Base-by-base conservation (phyloP, 164 flowering plant genomes). In the Pachysandra terminalis region DNA sequence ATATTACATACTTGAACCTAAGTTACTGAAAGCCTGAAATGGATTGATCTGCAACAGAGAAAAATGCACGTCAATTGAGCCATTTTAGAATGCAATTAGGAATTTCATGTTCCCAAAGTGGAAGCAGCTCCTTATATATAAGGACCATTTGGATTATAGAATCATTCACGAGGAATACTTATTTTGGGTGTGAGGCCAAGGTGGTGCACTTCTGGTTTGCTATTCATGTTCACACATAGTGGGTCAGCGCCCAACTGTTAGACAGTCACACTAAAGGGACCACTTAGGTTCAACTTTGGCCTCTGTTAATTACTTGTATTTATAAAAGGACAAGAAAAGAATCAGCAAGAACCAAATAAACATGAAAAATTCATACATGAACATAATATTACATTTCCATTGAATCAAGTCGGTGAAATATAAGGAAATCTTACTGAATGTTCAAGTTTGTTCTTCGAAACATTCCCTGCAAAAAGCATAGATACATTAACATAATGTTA, bases 381-480 rank as follows among this genome's bases (percentile, higher is more conserved):
- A 45, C 4, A 45, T 45, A 45, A 45, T 32, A 32, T 32, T 32
- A 32, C 37, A 32, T 1, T 5, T 45, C 9, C 51, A 45, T 2
- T 45, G 51, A 12, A 57, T 8, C 49, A 19, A 27, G 0, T 9
- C 35, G 57, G 48, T 51, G n/a, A 14, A 51, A 25, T 5, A 3
- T 12, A 32, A 64, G 62, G n/a, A 66, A 48, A 53, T 48, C 89
- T 77, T 72, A 90, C 96, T 62, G 91, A 65, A 24, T 84, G 73
- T 77, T 88, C 84, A 6, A 83, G 32, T 52, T 71, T 79, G 65
- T 80, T 64, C 9, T 54, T 15, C 23, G 85, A 81, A 62, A 87
- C 6, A 62, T 58, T 86, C 73, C 97, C 97, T 90, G 83, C 81
- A 80, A 21, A 67, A 75, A 63, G 9, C 26, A 71, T 16, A 54